Evolutionary conservation across 805 yeast species (phyloP).

Genomic region (Starmerella potacharoeniae): DNA sequence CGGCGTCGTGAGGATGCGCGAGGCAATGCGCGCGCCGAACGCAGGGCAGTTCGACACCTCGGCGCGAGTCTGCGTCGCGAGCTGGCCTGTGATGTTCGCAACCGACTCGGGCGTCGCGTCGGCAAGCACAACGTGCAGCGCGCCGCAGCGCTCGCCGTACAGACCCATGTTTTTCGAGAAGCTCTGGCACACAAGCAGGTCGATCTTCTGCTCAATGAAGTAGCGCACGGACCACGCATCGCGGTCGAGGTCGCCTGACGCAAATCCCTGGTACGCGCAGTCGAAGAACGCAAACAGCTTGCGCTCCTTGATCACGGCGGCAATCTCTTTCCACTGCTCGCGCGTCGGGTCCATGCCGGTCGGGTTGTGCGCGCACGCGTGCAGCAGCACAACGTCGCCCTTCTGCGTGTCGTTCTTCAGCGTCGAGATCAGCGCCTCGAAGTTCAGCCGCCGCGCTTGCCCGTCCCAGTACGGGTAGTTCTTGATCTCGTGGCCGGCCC

Average conservation of each 20-base stretch:
- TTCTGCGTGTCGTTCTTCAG: constrained; percentile 50
- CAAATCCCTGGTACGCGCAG: constrained; percentile 95
- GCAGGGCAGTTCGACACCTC: constrained; percentile 92
- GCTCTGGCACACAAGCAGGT: constrained; percentile 77
- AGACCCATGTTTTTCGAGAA: constrained; percentile 94
- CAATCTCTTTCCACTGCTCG: constrained; percentile 67
- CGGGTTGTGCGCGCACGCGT: constrained; percentile 97
- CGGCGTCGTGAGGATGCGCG: constrained; percentile 58
- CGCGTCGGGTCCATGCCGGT: constrained; percentile 89
- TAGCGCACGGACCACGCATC: constrained; percentile 75
- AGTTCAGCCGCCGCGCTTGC: constrained; percentile 55
- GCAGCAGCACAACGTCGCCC: constrained; percentile 74
- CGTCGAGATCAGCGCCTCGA: constrained; percentile 53
- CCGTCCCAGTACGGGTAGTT: constrained; percentile 81
- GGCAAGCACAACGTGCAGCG: constrained; percentile 57
- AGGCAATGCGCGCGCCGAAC: constrained; percentile 86
- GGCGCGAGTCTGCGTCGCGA: constrained; percentile 62
- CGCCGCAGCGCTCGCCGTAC: constrained; percentile 97
- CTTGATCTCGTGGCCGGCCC: constrained; percentile 54
- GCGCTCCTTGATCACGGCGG: constrained; percentile 46
- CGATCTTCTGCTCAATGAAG: constrained; percentile 40
- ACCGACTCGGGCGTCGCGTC: constrained; percentile 40
- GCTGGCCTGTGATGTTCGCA: constrained; percentile 48
- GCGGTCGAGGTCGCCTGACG: constrained; percentile 69
- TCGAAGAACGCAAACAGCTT: constrained; percentile 78